Evolutionary conservation across 2,329 filamentous ascomycete species (phyloP), one percentile per base, ranked within the genome.

Genomic region (Nemania sp.): DNA sequence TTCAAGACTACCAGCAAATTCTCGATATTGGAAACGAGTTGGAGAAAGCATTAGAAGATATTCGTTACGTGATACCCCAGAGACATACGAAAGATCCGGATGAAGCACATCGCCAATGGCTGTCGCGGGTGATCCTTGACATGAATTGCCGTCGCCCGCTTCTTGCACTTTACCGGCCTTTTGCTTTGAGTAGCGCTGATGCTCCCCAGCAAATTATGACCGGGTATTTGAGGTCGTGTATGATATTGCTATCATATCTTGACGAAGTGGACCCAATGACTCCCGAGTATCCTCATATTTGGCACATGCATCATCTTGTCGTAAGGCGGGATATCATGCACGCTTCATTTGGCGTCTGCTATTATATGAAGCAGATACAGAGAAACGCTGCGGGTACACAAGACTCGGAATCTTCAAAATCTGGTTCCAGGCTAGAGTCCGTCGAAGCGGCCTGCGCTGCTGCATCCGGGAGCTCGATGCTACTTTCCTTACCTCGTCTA

Each of bases 281-380:
- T 5, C 70, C 75, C 2, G 74, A 76, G 41, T 82, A 77, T 46
- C 68, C 73, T 34, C 75, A 77, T 36, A 71, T 80, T 20, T 73
- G 73, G 59, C 77, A 80, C 52, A 78, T 82, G 73, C 80, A 81
- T 49, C 73, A 80, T 53, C 73, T 80, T 43, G 70, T 81, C 9
- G 64, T 83, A 30, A 80, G 78, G 60, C 74, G 76, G 54, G 80
- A 83, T 57, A 77, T 83, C 20, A 70, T 81, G 17, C 79, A 82
- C 64, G 79, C 80, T 46, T 77, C 79, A 2, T 73, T 83, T 39
- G 80, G 79, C 52, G 70, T 83, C 11, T 83, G 80, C 62, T 81
- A 78, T 59, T 83, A 80, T 52, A 80, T 83, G 63, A 73, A 71
- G 50, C 68, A 69, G 23, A 65, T 68, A 7, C 57, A 58, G 43